Evolutionary conservation across 352 stramenopile genomes (phyloP), one percentile per base, ranked within the genome.

Genomic region (Globisporangium abappressorium): DNA sequence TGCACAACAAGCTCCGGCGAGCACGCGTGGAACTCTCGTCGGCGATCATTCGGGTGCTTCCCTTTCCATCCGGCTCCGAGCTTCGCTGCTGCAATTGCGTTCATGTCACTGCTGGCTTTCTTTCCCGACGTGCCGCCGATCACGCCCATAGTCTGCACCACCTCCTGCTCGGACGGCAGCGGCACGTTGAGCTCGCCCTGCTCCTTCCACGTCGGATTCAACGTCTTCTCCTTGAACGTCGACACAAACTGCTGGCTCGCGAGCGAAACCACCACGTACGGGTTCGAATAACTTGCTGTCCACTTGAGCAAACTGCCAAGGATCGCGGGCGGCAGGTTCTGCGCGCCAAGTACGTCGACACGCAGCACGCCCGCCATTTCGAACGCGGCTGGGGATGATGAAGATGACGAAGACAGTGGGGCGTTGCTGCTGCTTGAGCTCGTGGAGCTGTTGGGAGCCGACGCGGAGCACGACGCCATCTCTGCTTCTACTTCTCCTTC

Each of bases 121-220:
- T 55, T 74, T 18, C 68, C 68, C 14, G 59, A 43, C 7, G 22
- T 55, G 36, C 56, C 70, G 57, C 72, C 68, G 33, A 69, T 66
- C 11, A 76, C 46, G 11, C 73, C 79, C 7, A 72, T 65, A 0
- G 81, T 85, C 62, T 87, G 71, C 33, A 88, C 65, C 18, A 89
- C 60, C 57, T 91, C 81, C 33, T 81, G 71, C 68, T 91, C 83
- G 7, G 80, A 77, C 34, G 83, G 81, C 30, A 91, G 68, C 18
- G 83, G 81, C 30, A 91, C 78, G 9, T 74, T 70, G 12, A 91
- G 70, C 63, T 66, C 55, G 1, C 76, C 81, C n/a, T 71, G 75
- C 68, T 90, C 81, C 54, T 90, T 91, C 83, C 83, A 91, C 61
- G 74, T 80, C 49, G 83, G 83, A 64, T 87, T 90, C 26, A 91